These are phyloP conservation scores for Gracilariopsis chorda DNA, from an alignment of 23 red algal species.

Conservation along the genomic window DNA sequence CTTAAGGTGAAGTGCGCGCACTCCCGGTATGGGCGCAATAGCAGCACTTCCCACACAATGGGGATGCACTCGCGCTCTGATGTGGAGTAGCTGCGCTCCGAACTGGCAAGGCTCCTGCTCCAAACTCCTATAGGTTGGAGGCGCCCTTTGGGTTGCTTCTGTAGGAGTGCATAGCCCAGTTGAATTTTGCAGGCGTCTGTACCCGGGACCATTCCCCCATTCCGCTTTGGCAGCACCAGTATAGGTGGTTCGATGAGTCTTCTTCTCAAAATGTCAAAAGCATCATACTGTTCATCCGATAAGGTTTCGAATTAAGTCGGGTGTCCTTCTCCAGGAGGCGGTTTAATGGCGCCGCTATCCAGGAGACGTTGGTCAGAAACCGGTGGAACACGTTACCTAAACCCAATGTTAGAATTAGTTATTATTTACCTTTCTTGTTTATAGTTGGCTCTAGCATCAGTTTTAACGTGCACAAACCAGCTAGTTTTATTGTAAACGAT, in stretches of 20 bases:
- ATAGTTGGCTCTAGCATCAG: too few species aligned
- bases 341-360: background rate
- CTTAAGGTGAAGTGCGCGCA: background rate
- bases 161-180: background rate
- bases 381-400: background rate
- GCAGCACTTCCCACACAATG: background rate
- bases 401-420: too few species aligned
- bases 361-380: background rate
- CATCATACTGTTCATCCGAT: slow-evolving; percentile 20
- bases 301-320: background rate
- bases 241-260: background rate
- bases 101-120: background rate
- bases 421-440: too few species aligned
- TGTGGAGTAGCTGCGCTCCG: background rate
- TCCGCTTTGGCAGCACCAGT: background rate
- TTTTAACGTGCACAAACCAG: too few species aligned
- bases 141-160: background rate
- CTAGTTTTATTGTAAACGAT: too few species aligned
- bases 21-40: background rate
- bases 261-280: slow-evolving; percentile 9
- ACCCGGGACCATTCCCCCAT: background rate
- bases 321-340: background rate
- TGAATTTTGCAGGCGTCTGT: background rate
- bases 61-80: background rate
- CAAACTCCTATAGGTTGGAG: background rate